Evolutionary conservation across 1,284 basidiomycete species (phyloP).

Genomic region (Malassezia sp.): DNA sequence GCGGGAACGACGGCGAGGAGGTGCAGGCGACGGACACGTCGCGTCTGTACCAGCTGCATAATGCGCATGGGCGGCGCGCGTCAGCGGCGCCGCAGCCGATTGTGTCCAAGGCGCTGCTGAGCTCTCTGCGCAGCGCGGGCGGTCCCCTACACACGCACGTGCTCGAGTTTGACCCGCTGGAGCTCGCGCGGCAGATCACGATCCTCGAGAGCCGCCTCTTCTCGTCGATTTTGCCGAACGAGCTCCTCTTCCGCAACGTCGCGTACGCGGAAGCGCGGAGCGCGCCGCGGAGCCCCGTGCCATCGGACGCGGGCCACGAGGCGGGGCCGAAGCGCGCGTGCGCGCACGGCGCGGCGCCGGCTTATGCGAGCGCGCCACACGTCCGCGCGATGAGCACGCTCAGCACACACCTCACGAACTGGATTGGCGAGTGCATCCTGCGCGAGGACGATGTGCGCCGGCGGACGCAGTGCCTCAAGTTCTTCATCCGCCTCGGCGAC

Average conservation of each 20-base stretch:
- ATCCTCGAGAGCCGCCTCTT: slow-evolving; percentile 46
- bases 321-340: too few species aligned
- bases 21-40: slow-evolving; percentile 21
- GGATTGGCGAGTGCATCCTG: slow-evolving; percentile 49
- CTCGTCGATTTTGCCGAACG: slow-evolving; percentile 46
- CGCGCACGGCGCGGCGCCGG: background rate
- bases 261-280: slow-evolving; percentile 3
- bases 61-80: background rate
- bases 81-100: slow-evolving; percentile 51
- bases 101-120: slow-evolving; percentile 68
- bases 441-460: slow-evolving; percentile 47
- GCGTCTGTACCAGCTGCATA: slow-evolving; percentile 24
- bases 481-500: slow-evolving; percentile 49
- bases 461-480: slow-evolving; percentile 47
- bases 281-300: background rate
- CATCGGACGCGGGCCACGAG: too few species aligned
- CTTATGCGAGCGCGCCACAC: slow-evolving; percentile 16
- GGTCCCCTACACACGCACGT: slow-evolving; percentile 46
- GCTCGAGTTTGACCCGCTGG: slow-evolving; percentile 70
- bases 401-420: slow-evolving; percentile 49
- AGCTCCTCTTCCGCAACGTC: slow-evolving; percentile 47
- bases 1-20: slow-evolving; percentile 10
- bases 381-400: slow-evolving; percentile 48
- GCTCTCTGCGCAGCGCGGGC: slow-evolving; percentile 50
- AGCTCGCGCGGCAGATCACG: slow-evolving; percentile 54